These are phyloP conservation scores for Geranomyces variabilis DNA, from an alignment of 192 early-diverging fungal genomes.

Conservation along the genomic window DNA sequence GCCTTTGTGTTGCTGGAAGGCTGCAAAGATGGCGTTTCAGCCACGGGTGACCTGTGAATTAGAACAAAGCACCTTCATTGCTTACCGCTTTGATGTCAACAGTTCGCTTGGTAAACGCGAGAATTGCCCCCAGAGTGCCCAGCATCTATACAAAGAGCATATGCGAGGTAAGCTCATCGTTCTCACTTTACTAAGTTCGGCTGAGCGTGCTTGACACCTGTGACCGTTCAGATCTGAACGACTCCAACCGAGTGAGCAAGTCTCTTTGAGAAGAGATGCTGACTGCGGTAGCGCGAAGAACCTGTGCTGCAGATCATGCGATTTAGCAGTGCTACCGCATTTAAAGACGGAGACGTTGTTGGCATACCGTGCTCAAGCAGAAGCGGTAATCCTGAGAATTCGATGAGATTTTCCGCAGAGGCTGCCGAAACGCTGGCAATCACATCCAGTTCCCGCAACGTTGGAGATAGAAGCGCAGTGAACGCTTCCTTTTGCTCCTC, in stretches of 20 bases:
- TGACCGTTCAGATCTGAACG: too few species aligned
- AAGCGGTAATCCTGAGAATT: constrained; percentile 5
- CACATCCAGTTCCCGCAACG: constrained; percentile 28
- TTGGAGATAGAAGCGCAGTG: constrained; percentile 17
- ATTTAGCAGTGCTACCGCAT: too few species aligned
- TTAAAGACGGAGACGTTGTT: neutral
- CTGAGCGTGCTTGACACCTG: too few species aligned
- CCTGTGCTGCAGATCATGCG: too few species aligned
- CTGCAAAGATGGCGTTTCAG: neutral
- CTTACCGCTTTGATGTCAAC: constrained; percentile 6
- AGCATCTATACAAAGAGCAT: constrained; percentile 11
- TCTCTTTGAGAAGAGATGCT: too few species aligned
- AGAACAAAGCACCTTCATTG: neutral
- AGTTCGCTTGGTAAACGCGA: constrained; percentile 5
- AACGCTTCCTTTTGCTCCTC: constrained; percentile 29
- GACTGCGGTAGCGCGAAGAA: too few species aligned
- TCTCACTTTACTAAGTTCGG: too few species aligned
- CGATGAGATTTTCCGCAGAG: constrained; percentile 2
- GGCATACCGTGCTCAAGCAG: neutral
- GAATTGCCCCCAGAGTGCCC: neutral
- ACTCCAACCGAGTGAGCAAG: too few species aligned
- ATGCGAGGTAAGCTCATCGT: too few species aligned
- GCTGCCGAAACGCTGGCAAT: neutral
- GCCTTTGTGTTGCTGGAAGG: neutral
- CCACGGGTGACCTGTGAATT: neutral